These are phyloP conservation scores for Plasmodium knowlesi DNA, from an alignment of 169 alveolate species.

Conservation along the genomic window DNA sequence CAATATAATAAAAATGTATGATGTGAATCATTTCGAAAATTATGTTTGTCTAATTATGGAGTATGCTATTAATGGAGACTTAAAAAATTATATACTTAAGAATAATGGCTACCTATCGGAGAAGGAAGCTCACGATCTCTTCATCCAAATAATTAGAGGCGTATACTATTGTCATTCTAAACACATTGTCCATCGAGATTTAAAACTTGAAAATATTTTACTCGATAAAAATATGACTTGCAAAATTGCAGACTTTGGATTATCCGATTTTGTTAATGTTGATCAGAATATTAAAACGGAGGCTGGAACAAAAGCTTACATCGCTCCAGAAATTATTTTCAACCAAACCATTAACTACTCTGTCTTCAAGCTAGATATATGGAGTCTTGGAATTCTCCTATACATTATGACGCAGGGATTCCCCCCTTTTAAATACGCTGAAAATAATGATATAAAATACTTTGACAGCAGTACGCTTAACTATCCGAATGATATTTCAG, in stretches of 20 bases:
- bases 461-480: constrained; percentile 39
- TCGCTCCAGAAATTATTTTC: constrained; percentile 83
- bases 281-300: constrained; percentile 79
- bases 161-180: constrained; percentile 86
- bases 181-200: constrained; percentile 86
- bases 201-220: constrained; percentile 81
- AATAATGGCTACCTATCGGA: constrained; percentile 80
- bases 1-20: constrained; percentile 80
- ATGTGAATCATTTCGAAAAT: constrained; percentile 81
- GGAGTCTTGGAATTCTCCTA: constrained; percentile 79
- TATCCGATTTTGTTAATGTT: constrained; percentile 78
- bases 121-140: constrained; percentile 77
- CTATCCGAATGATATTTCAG: constrained; percentile 52
- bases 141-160: constrained; percentile 84
- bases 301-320: constrained; percentile 82
- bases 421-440: constrained; percentile 86
- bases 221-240: constrained; percentile 75
- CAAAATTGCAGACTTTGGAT: constrained; percentile 74
- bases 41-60: constrained; percentile 82
- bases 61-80: constrained; percentile 79
- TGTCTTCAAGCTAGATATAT: constrained; percentile 80
- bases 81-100: constrained; percentile 77
- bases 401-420: constrained; percentile 90
- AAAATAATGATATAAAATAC: constrained; percentile 77
- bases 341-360: constrained; percentile 77